phyloP scores from a whole-genome alignment of 2,329 filamentous ascomycete species.

The Sarocladium brachiariae region DNA sequence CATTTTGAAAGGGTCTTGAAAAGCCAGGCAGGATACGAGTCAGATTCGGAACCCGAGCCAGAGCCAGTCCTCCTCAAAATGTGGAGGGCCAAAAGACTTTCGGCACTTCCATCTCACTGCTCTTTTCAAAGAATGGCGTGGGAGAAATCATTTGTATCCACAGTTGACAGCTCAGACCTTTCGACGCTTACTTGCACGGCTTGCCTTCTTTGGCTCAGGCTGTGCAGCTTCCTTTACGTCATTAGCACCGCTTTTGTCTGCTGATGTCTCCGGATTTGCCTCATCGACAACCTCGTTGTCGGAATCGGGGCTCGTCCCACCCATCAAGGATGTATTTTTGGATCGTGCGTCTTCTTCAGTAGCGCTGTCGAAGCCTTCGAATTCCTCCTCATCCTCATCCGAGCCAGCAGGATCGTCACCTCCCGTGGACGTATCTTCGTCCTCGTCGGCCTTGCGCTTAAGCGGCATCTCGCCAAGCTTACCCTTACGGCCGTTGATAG shows the following conservation, averaged over 20 bases:
- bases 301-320: constrained; percentile 19
- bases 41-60: not conserved
- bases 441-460: constrained; percentile 63
- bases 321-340: constrained; percentile 22
- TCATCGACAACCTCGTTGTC: constrained; percentile 35
- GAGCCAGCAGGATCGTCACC: constrained; percentile 26
- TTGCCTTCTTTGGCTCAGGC: constrained; percentile 8
- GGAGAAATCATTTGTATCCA: not conserved
- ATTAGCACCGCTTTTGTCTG: constrained; percentile 24
- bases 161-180: constrained; percentile 12
- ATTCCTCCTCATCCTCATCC: constrained; percentile 30
- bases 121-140: not conserved
- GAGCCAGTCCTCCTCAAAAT: not conserved
- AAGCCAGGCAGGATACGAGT: too few relatives aligned
- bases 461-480: constrained; percentile 79
- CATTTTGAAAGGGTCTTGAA: too few relatives aligned
- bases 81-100: too few relatives aligned
- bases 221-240: constrained; percentile 27
- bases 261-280: constrained; percentile 29
- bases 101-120: not conserved
- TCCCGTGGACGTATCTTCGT: constrained; percentile 31
- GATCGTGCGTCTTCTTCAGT: constrained; percentile 24
- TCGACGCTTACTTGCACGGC: constrained; percentile 13
- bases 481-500: constrained; percentile 66
- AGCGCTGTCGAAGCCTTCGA: constrained; percentile 30